Evolutionary conservation across 306 rosid species (phyloP), one percentile per base, ranked within the genome.

Genomic region (Medicago ruthenica): DNA sequence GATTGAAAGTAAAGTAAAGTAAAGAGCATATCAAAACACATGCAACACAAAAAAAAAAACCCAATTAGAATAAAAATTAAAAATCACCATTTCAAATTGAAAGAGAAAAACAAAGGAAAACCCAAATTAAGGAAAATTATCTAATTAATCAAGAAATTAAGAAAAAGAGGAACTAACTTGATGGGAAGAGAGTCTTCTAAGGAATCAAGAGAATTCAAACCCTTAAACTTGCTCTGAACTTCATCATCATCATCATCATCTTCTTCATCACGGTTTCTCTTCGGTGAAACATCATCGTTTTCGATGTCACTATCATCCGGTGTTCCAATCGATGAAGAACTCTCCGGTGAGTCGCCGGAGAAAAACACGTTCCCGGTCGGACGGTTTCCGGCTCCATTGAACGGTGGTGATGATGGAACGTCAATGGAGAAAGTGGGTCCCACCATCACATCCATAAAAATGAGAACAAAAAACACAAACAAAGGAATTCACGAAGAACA

Each of bases 141-240:
- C 3, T 0, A n/a, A 59, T 27, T 59, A 60, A 60, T 24, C 5
- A 34, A 62, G 22, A 62, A 62, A 15, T 62, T 60, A 60, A 36
- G 16, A 0, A 74, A 51, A 41, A 48, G 59, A 68, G 76, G 6
- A 6, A 74, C 85, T 80, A 79, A 93, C 98, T 93, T 91, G 77
- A 86, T 84, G 44, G 98, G 96, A 31, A 93, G 98, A 83, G 97
- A 81, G 13, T 91, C 96, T 62, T 93, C 97, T 8, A 91, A 59
- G 0, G 93, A 85, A 61, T 71, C 87, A 8, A 93, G 59, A 79
- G 92, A 85, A 40, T 55, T 77, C 16, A 91, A 45, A 62, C 82
- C 77, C 57, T 71, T 76, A 27, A 82, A 81, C 80, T 81, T 89
- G 88, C 88, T 85, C 34, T 82, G 85, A 6, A 76, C 87, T 31